Base-by-base conservation (phyloP, 441 rosid species). In the Pelargonium exstipulatum region DNA sequence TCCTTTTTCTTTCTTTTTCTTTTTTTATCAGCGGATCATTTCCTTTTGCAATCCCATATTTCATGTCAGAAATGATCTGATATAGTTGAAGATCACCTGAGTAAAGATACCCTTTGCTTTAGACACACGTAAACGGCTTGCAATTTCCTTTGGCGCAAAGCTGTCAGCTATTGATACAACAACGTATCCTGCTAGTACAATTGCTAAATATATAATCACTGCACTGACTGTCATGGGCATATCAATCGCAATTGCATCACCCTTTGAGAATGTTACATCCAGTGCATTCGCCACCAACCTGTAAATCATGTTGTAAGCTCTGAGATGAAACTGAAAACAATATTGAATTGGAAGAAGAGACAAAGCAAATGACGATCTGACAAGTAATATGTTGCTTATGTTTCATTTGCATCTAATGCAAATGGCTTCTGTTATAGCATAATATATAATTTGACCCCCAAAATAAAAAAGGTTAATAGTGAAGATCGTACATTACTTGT, bases 151-250 rank as follows among this genome's bases (percentile, higher is more conserved):
- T 7, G 97, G 83, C 9, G 88, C 94, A 74, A 90, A 93, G 79
- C 98, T 93, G 77, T 93, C 98, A 64, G 98, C 96, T 65, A 92
- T 90, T 48, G 98, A 90, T 66, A 89, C 97, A 69, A 83, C 98
- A 45, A 89, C 78, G 73, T 70, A 84, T 69, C 96, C 98, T 0
- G 88, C 92, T 3, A 88, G 78, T 66, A 93, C 77, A 71, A 89
- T 87, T 12, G 97, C 96, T 24, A 93, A 76, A 74, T 90, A 93
- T 73, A 90, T 88, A 65, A 90, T 70, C 69, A 93, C 91, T 6
- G 95, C 90, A 80, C 77, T 69, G 13, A 85, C 90, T 24, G 96
- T 92, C 97, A 92, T 89, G 16, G 96, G 94, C 97, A 92, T 89
- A 83, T 87, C 91, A 42, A 90, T 90, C 0, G 95, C 98, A 74